Conservation (phyloP, 164 flowering plant genomes). For the Stephania cephalantha region DNA sequence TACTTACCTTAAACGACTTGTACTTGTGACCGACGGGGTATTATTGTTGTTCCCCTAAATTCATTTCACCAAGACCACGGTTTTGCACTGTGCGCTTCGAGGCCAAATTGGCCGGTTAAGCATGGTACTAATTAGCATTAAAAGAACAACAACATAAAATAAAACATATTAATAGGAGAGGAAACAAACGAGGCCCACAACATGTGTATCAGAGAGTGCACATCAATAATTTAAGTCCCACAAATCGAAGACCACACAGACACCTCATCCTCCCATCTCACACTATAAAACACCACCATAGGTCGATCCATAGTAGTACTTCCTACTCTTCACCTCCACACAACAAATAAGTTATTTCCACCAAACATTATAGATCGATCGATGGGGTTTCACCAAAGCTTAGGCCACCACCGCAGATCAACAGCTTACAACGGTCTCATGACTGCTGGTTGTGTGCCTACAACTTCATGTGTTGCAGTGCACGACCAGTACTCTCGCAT, state of each 20-base stretch:
- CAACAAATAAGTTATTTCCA: background rate
- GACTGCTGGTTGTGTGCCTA: background rate
- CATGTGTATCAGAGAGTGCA: background rate
- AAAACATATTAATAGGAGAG: background rate
- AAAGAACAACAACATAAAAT: too few species aligned
- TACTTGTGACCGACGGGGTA: too few species aligned
- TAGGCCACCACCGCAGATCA: too few species aligned
- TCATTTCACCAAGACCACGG: too few species aligned
- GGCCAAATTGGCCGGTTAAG: too few species aligned
- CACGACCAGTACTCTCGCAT: conserved; percentile 33
- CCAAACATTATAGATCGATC: background rate
- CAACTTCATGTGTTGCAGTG: conserved; percentile 6
- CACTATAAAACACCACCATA: background rate
- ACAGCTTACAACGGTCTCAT: background rate
- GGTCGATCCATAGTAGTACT: too few species aligned
- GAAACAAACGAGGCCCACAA: background rate
- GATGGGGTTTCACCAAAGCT: background rate
- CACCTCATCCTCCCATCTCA: background rate
- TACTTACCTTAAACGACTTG: too few species aligned
- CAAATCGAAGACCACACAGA: background rate
- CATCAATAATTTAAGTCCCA: background rate
- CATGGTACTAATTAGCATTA: too few species aligned
- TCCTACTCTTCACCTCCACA: background rate
- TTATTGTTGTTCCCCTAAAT: too few species aligned
- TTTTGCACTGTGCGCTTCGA: too few species aligned